Evolutionary conservation across 2,329 filamentous ascomycete species (phyloP), one percentile per base, ranked within the genome.

Genomic region (Penicillium verrucosum): DNA sequence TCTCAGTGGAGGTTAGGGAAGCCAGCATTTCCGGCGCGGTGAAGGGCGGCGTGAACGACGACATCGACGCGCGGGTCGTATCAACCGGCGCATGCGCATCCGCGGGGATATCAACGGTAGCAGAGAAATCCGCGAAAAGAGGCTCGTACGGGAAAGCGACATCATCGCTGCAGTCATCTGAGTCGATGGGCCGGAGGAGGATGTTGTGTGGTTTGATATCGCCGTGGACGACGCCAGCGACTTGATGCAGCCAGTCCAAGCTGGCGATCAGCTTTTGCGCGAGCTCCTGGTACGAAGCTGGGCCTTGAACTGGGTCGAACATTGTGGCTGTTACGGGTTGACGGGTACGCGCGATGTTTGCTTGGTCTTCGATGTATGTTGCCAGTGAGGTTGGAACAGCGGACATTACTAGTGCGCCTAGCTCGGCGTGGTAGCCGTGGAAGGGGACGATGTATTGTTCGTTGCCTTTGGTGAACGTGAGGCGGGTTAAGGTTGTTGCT

Each of bases 121-220:
- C 78, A 1, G 77, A 79, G 50, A 80, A 79, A 60, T 80, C 77
- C 2, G 73, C 72, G 18, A 74, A 75, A 0, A 80, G 62, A n/a
- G 76, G 74, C 14, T 77, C 70, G 51, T 69, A 78, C 0, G 69
- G 67, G 36, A 78, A 75, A 6, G 51, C 60, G 11, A 46, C 52
- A 4, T 58, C 57, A 5, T 60, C 58, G 7, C 44, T 27, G 29
- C 50, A 41, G 2, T 55, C 30, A 8, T 59, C 50, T 4, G 57
- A 56, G n/a, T 59, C 44, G 5, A 65, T 58, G 23, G 65, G 62
- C 4, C 66, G 68, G 2, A 80, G 66, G 0, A 80, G 68, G 29
- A 80, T 67, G 40, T 80, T 80, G 44, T 74, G 72, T 5, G 76
- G 77, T 58, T 80, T 80, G 64, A 80, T 75, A 64, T 80, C 78